Evolutionary conservation across 805 yeast species (phyloP), one percentile per base, ranked within the genome.

Genomic region (Yamadazyma nakazawae): DNA sequence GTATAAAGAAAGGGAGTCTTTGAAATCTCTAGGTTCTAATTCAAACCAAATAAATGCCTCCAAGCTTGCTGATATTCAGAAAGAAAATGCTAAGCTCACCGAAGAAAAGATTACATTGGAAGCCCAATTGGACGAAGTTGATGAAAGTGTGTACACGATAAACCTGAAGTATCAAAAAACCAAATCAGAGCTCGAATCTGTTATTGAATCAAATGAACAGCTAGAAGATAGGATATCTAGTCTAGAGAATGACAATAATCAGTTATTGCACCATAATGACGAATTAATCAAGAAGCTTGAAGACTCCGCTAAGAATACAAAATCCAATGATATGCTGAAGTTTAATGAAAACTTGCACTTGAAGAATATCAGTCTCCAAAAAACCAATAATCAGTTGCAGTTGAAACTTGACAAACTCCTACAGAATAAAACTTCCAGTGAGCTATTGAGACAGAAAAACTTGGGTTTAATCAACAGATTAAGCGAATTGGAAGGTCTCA

Each of bases 391-490:
- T 49, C 65, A 81, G 43, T 66, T 73, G 7, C 81, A 84, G 56
- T 66, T 79, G 18, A 76, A 72, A 49, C 75, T 79, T 34, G 70
- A 84, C 47, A 74, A 74, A 50, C 66, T 69, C 9, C 64, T 80
- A 19, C 77, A 78, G 50, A 63, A 76, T 49, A 70, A 72, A 48
- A 68, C 78, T 49, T 73, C 77, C 21, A 60, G 64, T 5, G 85
- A 80, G 54, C 56, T 84, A 9, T 62, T 84, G 30, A 78, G 75
- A 52, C 84, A 79, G 51, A 85, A 84, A 50, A 81, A 79, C 45
- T 51, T 58, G 0, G 54, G 74, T 0, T 59, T 83, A 30, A 57
- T 62, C 18, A 61, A 66, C 16, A 74, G 74, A 48, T 38, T 81
- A 16, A 47, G 55, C 2, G 52, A 56, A 9, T 57, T 76, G 38